Conservation (phyloP, 805 yeast species). For the Hanseniaspora vineae region DNA sequence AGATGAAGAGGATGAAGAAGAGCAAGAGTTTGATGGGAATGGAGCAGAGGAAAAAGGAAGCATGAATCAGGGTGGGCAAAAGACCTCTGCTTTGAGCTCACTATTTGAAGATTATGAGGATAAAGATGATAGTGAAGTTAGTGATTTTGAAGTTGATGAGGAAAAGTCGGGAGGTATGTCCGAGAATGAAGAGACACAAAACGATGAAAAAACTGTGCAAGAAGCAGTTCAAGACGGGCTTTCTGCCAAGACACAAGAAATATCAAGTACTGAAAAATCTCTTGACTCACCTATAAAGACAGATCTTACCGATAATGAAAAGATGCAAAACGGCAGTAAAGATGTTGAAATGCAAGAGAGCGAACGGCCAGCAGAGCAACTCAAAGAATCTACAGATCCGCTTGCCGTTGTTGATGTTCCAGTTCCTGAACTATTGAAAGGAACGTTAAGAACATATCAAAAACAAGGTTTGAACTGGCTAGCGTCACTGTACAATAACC, state of each 20-base stretch:
- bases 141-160: conserved; percentile 5
- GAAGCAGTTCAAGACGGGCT: conserved; percentile 9
- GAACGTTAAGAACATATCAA: conserved; percentile 79
- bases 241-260: conserved; percentile 25
- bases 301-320: background rate
- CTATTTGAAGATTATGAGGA: too few relatives aligned
- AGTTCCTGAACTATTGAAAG: conserved; percentile 62
- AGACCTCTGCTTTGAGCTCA: too few relatives aligned
- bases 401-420: conserved; percentile 58
- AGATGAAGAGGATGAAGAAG: conserved; percentile 4
- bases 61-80: background rate
- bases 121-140: conserved; percentile 8
- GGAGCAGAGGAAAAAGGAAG: conserved; percentile 4
- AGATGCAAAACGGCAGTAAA: too few relatives aligned
- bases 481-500: conserved; percentile 81
- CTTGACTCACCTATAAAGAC: background rate
- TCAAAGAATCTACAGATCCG: conserved; percentile 15
- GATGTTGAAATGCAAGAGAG: too few relatives aligned
- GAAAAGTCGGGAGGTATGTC: conserved; percentile 12
- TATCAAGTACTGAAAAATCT: conserved; percentile 2
- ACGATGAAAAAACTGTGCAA: conserved; percentile 9
- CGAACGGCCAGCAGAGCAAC: background rate
- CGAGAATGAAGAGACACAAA: conserved; percentile 12
- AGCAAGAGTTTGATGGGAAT: conserved; percentile 5
- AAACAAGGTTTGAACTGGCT: conserved; percentile 96